These are phyloP conservation scores for Terfezia claveryi DNA, from an alignment of 495 filamentous ascomycete genomes.

Conservation along the genomic window DNA sequence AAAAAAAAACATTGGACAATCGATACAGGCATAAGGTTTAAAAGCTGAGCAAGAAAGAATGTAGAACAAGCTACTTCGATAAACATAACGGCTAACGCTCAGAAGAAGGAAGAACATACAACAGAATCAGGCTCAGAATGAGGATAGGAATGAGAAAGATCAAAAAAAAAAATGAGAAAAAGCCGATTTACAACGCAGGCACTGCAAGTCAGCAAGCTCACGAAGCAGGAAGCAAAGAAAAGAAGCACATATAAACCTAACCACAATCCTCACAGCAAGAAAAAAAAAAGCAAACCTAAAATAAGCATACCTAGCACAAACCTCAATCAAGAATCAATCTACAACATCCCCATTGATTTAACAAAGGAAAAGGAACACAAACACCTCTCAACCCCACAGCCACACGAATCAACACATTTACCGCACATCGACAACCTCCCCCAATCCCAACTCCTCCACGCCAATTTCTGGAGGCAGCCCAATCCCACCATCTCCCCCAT, in stretches of 20 bases:
- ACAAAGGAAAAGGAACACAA: neutral
- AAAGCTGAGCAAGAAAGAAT: neutral
- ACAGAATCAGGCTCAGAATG: neutral
- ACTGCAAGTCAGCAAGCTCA: constrained; percentile 2
- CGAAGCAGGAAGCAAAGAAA: constrained; percentile 11
- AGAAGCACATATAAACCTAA: constrained; percentile 1
- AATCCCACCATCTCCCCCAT: constrained; percentile 3
- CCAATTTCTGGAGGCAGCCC: constrained; percentile 11
- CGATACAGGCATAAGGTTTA: neutral
- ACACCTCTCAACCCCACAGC: neutral
- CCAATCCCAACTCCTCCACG: constrained; percentile 4
- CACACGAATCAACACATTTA: constrained; percentile 3
- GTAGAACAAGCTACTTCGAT: neutral
- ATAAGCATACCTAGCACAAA: constrained; percentile 2
- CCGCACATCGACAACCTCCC: constrained; percentile 4
- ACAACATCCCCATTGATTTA: neutral
- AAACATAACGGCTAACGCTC: neutral
- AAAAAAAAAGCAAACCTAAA: constrained; percentile 8
- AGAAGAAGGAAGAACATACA: neutral
- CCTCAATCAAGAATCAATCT: neutral
- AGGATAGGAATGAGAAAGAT: neutral
- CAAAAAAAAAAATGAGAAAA: constrained; percentile 1
- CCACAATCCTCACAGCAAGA: neutral
- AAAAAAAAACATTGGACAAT: too few relatives aligned
- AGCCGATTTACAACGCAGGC: constrained; percentile 1